phyloP scores from a whole-genome alignment of 2,329 filamentous ascomycete genomes.

The Chalaropsis thielavioides region DNA sequence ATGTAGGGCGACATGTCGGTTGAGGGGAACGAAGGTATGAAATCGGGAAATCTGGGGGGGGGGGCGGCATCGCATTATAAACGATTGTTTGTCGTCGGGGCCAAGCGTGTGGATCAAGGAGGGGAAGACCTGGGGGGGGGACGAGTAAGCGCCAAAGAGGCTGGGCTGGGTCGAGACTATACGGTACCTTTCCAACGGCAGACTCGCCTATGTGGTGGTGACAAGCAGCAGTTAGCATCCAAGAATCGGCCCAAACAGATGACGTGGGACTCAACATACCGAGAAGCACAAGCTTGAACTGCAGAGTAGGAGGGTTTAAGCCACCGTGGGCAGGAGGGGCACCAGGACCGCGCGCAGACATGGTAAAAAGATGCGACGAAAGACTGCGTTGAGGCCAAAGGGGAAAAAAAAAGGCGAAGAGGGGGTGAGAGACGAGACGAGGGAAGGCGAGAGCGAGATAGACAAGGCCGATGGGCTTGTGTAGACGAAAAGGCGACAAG shows the following conservation, averaged over 20 bases:
- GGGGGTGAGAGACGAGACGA: not conserved
- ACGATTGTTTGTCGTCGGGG: too few species aligned
- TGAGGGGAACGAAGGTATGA: too few species aligned
- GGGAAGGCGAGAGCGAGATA: not conserved
- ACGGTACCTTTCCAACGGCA: constrained; percentile 83
- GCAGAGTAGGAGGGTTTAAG: constrained; percentile 76
- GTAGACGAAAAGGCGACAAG: not conserved
- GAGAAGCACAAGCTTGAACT: constrained; percentile 96
- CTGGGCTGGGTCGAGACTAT: not conserved
- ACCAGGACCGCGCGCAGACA: constrained; percentile 60
- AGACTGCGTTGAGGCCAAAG: not conserved
- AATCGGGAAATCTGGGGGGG: not conserved
- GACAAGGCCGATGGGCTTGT: not conserved
- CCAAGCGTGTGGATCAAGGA: not conserved
- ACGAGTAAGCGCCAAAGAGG: not conserved
- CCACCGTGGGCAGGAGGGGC: constrained; percentile 45
- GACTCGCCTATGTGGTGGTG: constrained; percentile 55
- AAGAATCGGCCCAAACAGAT: too few species aligned
- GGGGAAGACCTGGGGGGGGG: not conserved
- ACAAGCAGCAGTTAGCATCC: constrained; percentile 3
- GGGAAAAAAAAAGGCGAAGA: not conserved
- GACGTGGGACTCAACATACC: constrained; percentile 43
- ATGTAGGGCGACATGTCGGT: not conserved
- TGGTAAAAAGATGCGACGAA: constrained; percentile 32
- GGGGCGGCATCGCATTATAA: not conserved